Conservation (phyloP, 2,329 filamentous ascomycete species). For the Alternaria consortialis region DNA sequence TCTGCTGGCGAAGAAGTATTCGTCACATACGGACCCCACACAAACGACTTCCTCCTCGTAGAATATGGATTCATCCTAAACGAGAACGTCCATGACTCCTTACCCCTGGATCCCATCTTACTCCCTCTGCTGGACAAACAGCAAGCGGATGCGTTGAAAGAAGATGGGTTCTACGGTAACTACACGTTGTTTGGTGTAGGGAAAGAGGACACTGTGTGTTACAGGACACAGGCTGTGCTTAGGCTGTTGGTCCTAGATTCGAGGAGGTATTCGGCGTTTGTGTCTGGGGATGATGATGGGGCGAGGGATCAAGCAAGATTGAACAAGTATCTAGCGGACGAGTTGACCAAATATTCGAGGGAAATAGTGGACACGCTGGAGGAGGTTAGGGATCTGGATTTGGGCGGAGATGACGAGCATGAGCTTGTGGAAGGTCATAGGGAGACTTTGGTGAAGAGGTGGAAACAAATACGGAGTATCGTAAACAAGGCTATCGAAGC, state of each 20-base stretch:
- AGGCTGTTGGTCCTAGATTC: conserved; percentile 45
- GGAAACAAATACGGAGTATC: conserved; percentile 50
- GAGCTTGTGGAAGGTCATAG: conserved; percentile 29
- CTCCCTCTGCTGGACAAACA: conserved; percentile 46
- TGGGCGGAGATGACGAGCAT: not conserved
- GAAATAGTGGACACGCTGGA: conserved; percentile 40
- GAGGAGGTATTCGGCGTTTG: conserved; percentile 43
- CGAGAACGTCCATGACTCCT: conserved; percentile 50
- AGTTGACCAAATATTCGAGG: conserved; percentile 43
- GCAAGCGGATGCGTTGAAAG: conserved; percentile 51
- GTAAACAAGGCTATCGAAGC: conserved; percentile 29
- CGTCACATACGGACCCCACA: conserved; percentile 74
- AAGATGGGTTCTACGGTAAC: conserved; percentile 53
- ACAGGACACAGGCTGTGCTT: conserved; percentile 57
- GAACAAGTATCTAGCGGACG: conserved; percentile 47
- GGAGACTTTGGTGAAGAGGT: conserved; percentile 39
- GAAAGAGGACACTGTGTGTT: conserved; percentile 45
- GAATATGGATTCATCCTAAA: conserved; percentile 67
- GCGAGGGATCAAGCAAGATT: conserved; percentile 48
- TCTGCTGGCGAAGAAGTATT: conserved; percentile 69
- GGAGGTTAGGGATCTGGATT: conserved; percentile 38
- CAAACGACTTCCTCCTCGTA: conserved; percentile 75
- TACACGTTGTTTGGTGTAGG: conserved; percentile 34
- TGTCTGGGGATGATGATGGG: conserved; percentile 45
- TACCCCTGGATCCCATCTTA: conserved; percentile 55